Base-by-base conservation (phyloP, 2,329 filamentous ascomycete genomes). In the Arthrobotrys iridis region DNA sequence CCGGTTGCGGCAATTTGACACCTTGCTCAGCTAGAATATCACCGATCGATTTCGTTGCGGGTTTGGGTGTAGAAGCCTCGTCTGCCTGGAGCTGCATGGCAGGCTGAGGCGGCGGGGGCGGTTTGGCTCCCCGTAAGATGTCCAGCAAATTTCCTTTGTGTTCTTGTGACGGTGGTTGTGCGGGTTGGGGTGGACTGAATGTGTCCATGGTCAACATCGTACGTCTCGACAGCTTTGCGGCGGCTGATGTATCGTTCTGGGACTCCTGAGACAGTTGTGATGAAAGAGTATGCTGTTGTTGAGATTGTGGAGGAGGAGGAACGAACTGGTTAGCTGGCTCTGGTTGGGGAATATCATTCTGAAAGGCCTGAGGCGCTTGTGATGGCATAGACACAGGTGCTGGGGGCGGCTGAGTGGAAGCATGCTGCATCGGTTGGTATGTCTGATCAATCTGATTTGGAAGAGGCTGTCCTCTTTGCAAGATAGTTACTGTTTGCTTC, bases 101-200 rank as follows among this genome's bases (percentile, higher is more conserved):
- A 11, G 77, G 64, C 33, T 65, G 58, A 26, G 75, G 62, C 11
- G 76, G 59, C 3, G 77, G 68, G 45, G 55, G 73, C 10, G 76
- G 77, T 18, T 60, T 77, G 33, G 77, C 71, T 1, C 79, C 78
- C 59, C 77, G 77, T 1, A 79, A 70, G 13, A 79, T 79, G 15
- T 78, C 79, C 24, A 79, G 33, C 3, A 79, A 37, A 33, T 76
- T 77, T 20, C 76, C 76, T 40, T 77, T 77, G 26, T 79, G 79
- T 13, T 71, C 74, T 28, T 59, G 58, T 15, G 79, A 77, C 28
- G 68, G 76, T 15, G 68, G 66, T 22, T 78, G 78, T 4, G 77
- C 48, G 5, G 74, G 70, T 2, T 75, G 57, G 20, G 59, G 62
- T 46, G 77, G 75, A 3, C 66, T 70, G 24, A 77, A 76, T 20